phyloP scores from a whole-genome alignment of 306 rosid genomes.

The Hylodesmum podocarpum region DNA sequence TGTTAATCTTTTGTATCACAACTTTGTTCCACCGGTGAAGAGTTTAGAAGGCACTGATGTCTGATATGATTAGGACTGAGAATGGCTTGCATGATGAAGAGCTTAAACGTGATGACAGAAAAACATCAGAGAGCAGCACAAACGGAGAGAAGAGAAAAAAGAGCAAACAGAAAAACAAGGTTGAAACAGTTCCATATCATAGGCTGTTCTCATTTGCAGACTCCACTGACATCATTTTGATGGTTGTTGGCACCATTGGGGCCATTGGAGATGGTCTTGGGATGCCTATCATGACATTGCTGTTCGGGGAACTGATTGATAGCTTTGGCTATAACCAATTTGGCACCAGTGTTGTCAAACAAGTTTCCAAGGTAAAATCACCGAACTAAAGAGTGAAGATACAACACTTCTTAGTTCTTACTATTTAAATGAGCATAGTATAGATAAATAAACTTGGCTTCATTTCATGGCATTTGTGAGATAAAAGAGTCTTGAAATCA shows the following conservation, averaged over 20 bases:
- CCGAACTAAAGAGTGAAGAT: neutral
- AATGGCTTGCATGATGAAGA: conserved; percentile 24
- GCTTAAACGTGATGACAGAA: conserved; percentile 16
- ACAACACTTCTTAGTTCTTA: neutral
- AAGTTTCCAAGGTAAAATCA: conserved; percentile 44
- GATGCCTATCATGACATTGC: conserved; percentile 40
- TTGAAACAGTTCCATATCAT: conserved; percentile 45
- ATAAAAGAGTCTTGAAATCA: neutral
- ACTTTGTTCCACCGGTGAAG: conserved; percentile 24
- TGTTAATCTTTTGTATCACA: neutral
- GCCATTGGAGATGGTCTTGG: conserved; percentile 45
- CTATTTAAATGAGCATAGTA: neutral
- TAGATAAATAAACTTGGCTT: neutral
- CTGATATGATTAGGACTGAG: conserved; percentile 43
- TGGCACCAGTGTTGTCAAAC: neutral
- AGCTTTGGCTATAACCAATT: conserved; percentile 33
- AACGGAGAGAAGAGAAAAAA: conserved; percentile 28
- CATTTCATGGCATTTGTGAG: neutral
- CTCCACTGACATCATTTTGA: conserved; percentile 42
- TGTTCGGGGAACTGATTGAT: conserved; percentile 39
- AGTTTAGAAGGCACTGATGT: neutral
- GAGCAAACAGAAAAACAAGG: conserved; percentile 33
- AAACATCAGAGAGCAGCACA: conserved; percentile 16
- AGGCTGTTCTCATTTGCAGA: conserved; percentile 75
- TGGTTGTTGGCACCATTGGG: conserved; percentile 42